These are phyloP conservation scores for Senna tora DNA, from an alignment of 306 rosid genomes.

Conservation along the genomic window DNA sequence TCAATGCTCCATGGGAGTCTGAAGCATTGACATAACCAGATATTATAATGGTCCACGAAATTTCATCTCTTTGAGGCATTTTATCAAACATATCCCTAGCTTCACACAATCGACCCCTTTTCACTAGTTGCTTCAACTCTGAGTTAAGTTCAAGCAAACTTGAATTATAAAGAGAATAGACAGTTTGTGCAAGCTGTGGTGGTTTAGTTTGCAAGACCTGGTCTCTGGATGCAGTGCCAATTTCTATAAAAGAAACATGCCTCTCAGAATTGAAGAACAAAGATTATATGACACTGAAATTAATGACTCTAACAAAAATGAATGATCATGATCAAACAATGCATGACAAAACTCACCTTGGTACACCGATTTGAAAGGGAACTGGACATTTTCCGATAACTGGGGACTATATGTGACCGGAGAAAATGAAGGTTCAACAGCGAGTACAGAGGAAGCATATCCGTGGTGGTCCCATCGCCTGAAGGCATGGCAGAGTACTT, in stretches of 20 bases:
- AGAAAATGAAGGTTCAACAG: conserved; percentile 47
- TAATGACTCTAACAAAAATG: neutral
- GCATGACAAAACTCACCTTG: conserved; percentile 47
- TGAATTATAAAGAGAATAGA: conserved; percentile 35
- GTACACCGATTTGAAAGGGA: conserved; percentile 61
- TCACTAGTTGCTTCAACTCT: conserved; percentile 57
- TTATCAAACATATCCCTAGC: conserved; percentile 64
- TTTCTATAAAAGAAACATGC: conserved; percentile 45
- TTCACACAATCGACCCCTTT: conserved; percentile 45
- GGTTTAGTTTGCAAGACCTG: conserved; percentile 21
- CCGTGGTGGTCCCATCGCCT: conserved; percentile 58
- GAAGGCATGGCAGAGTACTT: conserved; percentile 54
- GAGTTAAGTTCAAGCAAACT: conserved; percentile 54
- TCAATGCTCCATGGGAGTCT: conserved; percentile 56
- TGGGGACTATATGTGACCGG: conserved; percentile 20
- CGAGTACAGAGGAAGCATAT: conserved; percentile 65
- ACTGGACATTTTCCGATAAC: conserved; percentile 52
- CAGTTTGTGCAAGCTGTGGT: conserved; percentile 32
- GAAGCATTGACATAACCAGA: conserved; percentile 56
- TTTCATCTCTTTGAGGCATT: conserved; percentile 56
- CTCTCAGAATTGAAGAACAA: conserved; percentile 13
- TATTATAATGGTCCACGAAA: conserved; percentile 66
- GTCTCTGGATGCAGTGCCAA: conserved; percentile 38
- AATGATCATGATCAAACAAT: neutral
- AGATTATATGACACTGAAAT: neutral